These are phyloP conservation scores for Phytophthora sansomeana DNA, from an alignment of 352 stramenopile species.

Conservation along the genomic window DNA sequence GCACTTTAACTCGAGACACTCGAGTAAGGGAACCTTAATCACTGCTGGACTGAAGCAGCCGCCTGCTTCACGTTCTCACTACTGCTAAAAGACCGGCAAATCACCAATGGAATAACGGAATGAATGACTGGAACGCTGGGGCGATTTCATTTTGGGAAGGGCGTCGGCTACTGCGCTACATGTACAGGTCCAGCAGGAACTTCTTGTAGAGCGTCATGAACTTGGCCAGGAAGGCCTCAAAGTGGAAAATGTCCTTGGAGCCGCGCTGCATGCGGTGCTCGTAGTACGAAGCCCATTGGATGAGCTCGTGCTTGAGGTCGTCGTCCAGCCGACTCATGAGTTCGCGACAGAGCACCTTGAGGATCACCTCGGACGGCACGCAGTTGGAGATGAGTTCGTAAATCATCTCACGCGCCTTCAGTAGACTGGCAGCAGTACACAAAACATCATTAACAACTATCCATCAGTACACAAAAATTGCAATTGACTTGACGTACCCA, in stretches of 20 bases:
- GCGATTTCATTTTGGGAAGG: too few species aligned
- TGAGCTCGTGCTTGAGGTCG: slow-evolving; percentile 96
- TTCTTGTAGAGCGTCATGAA: slow-evolving; percentile 99
- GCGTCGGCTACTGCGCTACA: slow-evolving; percentile 48
- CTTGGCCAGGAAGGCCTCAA: slow-evolving; percentile 99
- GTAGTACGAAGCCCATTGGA: slow-evolving; percentile 88
- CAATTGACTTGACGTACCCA: slow-evolving; percentile 51
- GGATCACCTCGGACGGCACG: slow-evolving; percentile 97
- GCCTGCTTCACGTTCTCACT: too few species aligned
- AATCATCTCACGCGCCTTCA: slow-evolving; percentile 96
- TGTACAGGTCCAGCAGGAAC: slow-evolving; percentile 96
- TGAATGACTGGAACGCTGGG: too few species aligned
- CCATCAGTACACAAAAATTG: background rate
- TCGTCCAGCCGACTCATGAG: slow-evolving; percentile 96
- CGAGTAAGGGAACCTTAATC: too few species aligned
- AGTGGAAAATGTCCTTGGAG: slow-evolving; percentile 99
- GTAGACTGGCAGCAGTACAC: slow-evolving; percentile 61
- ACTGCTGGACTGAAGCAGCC: too few species aligned
- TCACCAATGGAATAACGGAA: too few species aligned
- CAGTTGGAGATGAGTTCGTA: slow-evolving; percentile 99
- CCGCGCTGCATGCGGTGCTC: slow-evolving; percentile 96
- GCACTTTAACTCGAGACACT: too few species aligned
- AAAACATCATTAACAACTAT: background rate
- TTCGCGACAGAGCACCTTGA: slow-evolving; percentile 92
- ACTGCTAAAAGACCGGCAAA: too few species aligned